Conservation (phyloP, 225 moss, liverwort and hornwort genomes). For the Physcomitrium patens region DNA sequence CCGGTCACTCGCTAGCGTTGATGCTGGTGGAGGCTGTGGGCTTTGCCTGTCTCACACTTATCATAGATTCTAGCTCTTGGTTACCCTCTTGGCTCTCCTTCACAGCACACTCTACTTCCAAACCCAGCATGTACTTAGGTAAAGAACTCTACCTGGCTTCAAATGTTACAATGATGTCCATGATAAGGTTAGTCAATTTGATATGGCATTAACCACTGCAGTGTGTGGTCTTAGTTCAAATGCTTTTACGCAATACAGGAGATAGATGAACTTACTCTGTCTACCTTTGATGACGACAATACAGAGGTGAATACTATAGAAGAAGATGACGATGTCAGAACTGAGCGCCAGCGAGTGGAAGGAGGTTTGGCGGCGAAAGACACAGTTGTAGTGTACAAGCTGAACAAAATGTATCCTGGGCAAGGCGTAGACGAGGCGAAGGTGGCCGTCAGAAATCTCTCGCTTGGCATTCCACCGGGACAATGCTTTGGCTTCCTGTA, state of each 20-base stretch:
- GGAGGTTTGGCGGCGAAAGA: slow-evolving; percentile 66
- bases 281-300: neutral
- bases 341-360: slow-evolving; percentile 77
- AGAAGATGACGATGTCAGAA: slow-evolving; percentile 75
- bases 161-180: neutral
- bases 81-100: slow-evolving; percentile 42
- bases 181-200: neutral
- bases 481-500: slow-evolving; percentile 96
- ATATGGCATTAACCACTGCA: neutral
- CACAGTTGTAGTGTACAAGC: slow-evolving; percentile 64
- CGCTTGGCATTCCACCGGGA: slow-evolving; percentile 79
- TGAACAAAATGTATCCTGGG: slow-evolving; percentile 71
- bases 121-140: slow-evolving; percentile 26
- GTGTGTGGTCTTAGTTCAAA: too few relatives aligned
- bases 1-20: slow-evolving; percentile 70
- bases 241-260: too few relatives aligned
- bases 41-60: slow-evolving; percentile 63
- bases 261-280: neutral
- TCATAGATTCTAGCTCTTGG: slow-evolving; percentile 72
- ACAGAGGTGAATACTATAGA: slow-evolving; percentile 31
- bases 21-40: slow-evolving; percentile 78
- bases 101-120: slow-evolving; percentile 3
- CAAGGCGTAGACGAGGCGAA: slow-evolving; percentile 53
- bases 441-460: slow-evolving; percentile 75
- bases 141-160: neutral